These are phyloP conservation scores for Psilocybe tampanensis DNA, from an alignment of 768 basidiomycete genomes.

Conservation along the genomic window DNA sequence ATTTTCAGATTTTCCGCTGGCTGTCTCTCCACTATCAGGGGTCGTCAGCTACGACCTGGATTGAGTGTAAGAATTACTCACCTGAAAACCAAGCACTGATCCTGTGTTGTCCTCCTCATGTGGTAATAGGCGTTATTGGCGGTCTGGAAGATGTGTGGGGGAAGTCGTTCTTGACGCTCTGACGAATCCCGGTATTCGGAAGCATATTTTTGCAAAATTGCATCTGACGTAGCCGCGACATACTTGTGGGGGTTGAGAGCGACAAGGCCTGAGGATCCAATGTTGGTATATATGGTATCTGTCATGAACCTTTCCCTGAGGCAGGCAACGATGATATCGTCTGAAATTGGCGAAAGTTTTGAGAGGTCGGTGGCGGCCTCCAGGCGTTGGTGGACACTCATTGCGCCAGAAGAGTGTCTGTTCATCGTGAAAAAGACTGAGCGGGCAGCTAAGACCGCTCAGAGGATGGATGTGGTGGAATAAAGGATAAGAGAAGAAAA, in stretches of 20 bases:
- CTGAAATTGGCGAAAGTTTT: slow-evolving; percentile 64
- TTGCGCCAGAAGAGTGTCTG: slow-evolving; percentile 36
- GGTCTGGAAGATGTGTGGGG: slow-evolving; percentile 92
- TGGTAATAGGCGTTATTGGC: slow-evolving; percentile 94
- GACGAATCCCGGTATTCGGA: slow-evolving; percentile 80
- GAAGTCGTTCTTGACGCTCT: slow-evolving; percentile 57
- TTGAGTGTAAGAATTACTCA: slow-evolving; percentile 36
- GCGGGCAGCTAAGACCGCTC: slow-evolving; percentile 27
- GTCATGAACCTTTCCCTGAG: slow-evolving; percentile 87
- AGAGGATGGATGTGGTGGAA: slow-evolving; percentile 9
- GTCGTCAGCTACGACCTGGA: background rate
- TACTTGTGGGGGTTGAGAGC: slow-evolving; percentile 95
- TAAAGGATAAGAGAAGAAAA: slow-evolving; percentile 11
- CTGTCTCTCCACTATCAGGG: slow-evolving; percentile 77
- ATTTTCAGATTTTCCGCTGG: slow-evolving; percentile 93
- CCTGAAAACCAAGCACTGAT: slow-evolving; percentile 89
- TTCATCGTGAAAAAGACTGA: slow-evolving; percentile 29
- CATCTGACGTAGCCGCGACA: slow-evolving; percentile 81
- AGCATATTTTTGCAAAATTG: slow-evolving; percentile 82
- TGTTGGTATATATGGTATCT: slow-evolving; percentile 76
- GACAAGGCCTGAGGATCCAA: slow-evolving; percentile 75
- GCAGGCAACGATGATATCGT: slow-evolving; percentile 84
- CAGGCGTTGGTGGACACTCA: slow-evolving; percentile 65
- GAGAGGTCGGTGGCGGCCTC: slow-evolving; percentile 75
- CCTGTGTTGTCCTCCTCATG: slow-evolving; percentile 91